Evolutionary conservation across 192 early-diverging fungal genomes (phyloP), one percentile per base, ranked within the genome.

Genomic region (Backusella westeae): DNA sequence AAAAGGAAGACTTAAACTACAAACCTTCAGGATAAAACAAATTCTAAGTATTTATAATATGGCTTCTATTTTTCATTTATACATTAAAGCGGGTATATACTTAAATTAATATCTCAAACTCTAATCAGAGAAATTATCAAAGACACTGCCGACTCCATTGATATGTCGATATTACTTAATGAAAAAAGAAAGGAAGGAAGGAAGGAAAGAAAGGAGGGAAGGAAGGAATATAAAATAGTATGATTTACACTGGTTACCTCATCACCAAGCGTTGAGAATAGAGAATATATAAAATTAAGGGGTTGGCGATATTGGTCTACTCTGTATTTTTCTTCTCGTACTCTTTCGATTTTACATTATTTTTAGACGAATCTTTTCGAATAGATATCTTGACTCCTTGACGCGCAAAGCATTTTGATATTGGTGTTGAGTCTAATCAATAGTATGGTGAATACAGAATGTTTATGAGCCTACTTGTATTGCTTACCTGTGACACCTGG

Each of bases 361-460:
- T 63, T 63, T 63, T 63, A 4, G 56, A 29, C 7, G 56, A 29
- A 14, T 86, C 85, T 68, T 91, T 93, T 42, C 93, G 83, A 73
- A 93, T 93, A 15, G 90, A 88, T 74, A 94, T 93, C 77, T 93
- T 94, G 79, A 93, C 92, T 32, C 91, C 91, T 81, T 94, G 92
- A 17, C 82, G 80, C 15, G 90, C 91, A 85, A 93, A 92, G 59
- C 88, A 88, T 79, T 88, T 91, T 34, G 92, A 93, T 1, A 94
- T 83, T 39, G 83, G 81, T 0, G 91, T 94, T 19, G 91, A 94
- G 75, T 93, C 91, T 86, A 79, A 59, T 35, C 26, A 34, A 14
- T 67, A 6, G 17, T 35, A 35, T 19, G 14, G 12, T 67, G 6
- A 35, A 6, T 29, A 29, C 10, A 0, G 6, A 34, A 14, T 35